A percentile compares a stretch with the other conserved stretches of the same genome.
These are phyloP conservation scores for Candida piceae DNA, from an alignment of 805 yeast genomes.

Conservation along the genomic window DNA sequence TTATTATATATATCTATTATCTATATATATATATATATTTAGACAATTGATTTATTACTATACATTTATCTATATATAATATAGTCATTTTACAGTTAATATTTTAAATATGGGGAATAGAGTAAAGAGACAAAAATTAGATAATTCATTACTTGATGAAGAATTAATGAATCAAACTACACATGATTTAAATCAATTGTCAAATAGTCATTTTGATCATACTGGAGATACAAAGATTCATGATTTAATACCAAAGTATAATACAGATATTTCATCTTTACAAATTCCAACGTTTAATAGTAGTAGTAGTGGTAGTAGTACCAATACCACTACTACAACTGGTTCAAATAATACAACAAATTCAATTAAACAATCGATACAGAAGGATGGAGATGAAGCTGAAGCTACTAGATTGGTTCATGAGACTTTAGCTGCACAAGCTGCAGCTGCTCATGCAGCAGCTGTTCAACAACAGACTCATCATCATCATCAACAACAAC, in stretches of 20 bases:
- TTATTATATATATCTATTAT: too few species aligned
- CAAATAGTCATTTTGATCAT: constrained; percentile 8
- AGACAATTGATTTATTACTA: not conserved
- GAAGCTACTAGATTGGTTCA: constrained; percentile 15
- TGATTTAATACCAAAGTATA: constrained; percentile 19
- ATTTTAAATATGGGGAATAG: constrained; percentile 17
- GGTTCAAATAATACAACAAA: constrained; percentile 1
- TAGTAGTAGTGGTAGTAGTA: not conserved
- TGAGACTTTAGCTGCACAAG: constrained; percentile 17
- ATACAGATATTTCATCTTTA: constrained; percentile 10
- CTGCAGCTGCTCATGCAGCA: constrained; percentile 17
- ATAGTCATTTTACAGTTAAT: too few species aligned
- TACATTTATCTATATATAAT: not conserved
- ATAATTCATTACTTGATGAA: constrained; percentile 20
- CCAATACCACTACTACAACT: constrained; percentile 1
- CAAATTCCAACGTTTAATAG: constrained; percentile 11
- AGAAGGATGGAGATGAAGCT: constrained; percentile 7
- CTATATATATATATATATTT: too few species aligned
- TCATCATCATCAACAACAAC: constrained; percentile 7
- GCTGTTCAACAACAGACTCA: constrained; percentile 4
- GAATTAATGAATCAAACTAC: constrained; percentile 17
- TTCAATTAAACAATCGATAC: too few species aligned
- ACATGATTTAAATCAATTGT: constrained; percentile 14
- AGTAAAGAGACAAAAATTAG: constrained; percentile 20
- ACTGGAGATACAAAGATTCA: constrained; percentile 15